Base-by-base conservation (phyloP, 352 stramenopile genomes). In the Phytophthora citrophthora region DNA sequence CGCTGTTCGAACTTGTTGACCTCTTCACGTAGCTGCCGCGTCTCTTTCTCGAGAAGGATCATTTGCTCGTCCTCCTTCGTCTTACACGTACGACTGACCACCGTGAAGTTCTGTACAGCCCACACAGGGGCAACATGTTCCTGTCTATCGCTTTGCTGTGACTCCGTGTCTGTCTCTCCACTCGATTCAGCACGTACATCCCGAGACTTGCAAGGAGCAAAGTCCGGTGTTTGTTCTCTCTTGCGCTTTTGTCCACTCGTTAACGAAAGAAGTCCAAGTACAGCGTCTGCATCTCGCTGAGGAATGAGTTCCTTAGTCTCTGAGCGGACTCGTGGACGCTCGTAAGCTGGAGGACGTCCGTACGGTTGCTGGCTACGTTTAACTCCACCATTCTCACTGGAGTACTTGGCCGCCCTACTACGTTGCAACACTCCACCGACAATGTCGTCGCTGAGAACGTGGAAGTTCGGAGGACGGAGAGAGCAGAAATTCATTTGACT, bases 161-260 rank as follows among this genome's bases (percentile, higher is more conserved):
- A 64, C 9, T 64, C 56, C 1, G 56, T 64, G 56, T 64, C 56
- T 12, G 56, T 64, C 40, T 64, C 56, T 18, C 26, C 15, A 24
- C 4, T 44, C 10, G 56, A 13, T 43, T 64, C 46, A 23, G 34
- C 2, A 32, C 12, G 29, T 47, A 39, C 46, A 23, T 15, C 2
- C 0, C 7, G 53, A 32, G 15, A 12, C 27, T 60, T 64, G 48
- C 18, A 36, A 13, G n/a, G 49, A 4, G 16, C 15, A 45, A 39
- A 31, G 16, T 2, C 27, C 20, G 56, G 46, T 4, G 46, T 46
- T 1, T 50, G 12, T 5, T 12, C 41, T 15, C 58, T 48, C 43
- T 61, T 53, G 24, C 58, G 36, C 49, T 61, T 61, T 5, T 29
- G 29, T 13, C 10, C 29, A 16, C 4, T 45, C 27, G 27, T 46